Evolutionary conservation across 371 early-diverging fungal genomes (phyloP).

Genomic region (Antonospora locustae): DNA sequence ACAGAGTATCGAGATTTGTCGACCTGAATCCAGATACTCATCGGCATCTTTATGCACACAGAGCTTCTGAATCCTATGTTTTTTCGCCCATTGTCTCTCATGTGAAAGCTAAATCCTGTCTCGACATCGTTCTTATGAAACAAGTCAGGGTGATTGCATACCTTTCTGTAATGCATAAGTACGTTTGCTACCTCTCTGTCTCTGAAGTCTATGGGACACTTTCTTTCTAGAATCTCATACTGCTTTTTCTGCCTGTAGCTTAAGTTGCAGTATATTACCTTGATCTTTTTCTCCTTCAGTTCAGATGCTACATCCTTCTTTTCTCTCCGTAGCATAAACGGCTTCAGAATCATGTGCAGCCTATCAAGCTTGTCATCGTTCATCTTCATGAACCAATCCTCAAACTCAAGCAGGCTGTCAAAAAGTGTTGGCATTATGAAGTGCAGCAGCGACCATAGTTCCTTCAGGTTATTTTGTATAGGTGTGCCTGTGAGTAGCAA

Average conservation of each 20-base stretch:
- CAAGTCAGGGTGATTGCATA: slow-evolving; percentile 88
- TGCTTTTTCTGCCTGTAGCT: slow-evolving; percentile 63
- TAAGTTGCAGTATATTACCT: slow-evolving; percentile 66
- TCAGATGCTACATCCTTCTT: slow-evolving; percentile 86
- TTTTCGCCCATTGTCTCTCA: slow-evolving; percentile 13
- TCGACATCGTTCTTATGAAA: slow-evolving; percentile 69
- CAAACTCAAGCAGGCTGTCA: slow-evolving; percentile 78
- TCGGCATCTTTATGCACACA: too few species aligned
- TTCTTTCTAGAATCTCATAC: slow-evolving; percentile 48
- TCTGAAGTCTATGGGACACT: slow-evolving; percentile 63
- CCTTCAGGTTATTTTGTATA: slow-evolving; percentile 79
- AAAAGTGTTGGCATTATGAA: slow-evolving; percentile 93
- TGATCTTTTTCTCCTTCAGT: slow-evolving; percentile 65
- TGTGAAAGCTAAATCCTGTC: slow-evolving; percentile 28
- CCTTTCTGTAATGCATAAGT: slow-evolving; percentile 90
- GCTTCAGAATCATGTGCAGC: slow-evolving; percentile 82
- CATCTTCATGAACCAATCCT: slow-evolving; percentile 81
- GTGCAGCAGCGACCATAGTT: slow-evolving; percentile 83
- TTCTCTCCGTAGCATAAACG: slow-evolving; percentile 89
- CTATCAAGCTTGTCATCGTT: slow-evolving; percentile 65
- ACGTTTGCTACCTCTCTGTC: slow-evolving; percentile 59
- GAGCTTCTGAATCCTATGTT: too few species aligned
- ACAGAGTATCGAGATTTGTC: too few species aligned
- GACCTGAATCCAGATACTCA: too few species aligned
- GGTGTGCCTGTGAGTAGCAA: slow-evolving; percentile 83